Base-by-base conservation (phyloP, 2,329 filamentous ascomycete species). In the Aspergillus oerlinghausenensis region DNA sequence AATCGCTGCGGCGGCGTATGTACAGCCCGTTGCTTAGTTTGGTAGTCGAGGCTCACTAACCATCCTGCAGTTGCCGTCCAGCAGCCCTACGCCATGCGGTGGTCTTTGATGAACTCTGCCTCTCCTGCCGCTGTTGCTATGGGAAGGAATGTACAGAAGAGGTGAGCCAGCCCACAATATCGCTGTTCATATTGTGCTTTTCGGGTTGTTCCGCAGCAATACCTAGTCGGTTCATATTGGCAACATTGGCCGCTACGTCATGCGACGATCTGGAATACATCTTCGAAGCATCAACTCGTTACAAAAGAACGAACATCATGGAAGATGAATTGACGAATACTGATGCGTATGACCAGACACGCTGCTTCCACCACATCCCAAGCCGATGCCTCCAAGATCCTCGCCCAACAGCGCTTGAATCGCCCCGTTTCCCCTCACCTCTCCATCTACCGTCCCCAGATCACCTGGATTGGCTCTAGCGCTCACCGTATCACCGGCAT, bases 361-460 rank as follows among this genome's bases (percentile, higher is more conserved):
- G 64, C 67, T 47, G 65, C 70, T 38, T 66, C 72, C 38, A 64
- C 64, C 53, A 54, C 67, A 26, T 69, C 65, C 51, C 62, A 67
- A 47, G 60, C 69, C 57, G 73, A 76, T 54, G 69, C 71, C 11
- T 70, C 59, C 57, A 67, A 73, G 64, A 84, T 96, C 76, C 90
- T 97, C 71, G 87, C 84, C 68, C 80, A 85, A 70, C 92, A 97
- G 81, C 92, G 92, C 68, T 82, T 88, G 55, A 77, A 82, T 70
- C 92, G 92, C 52, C 92, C 92, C 71, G 82, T 96, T 67, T 83
- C 90, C 49, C 92, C 92, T 55, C 92, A 97, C 73, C 84, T 97
- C 61, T 74, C 78, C 70, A 92, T 95, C 83, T 97, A 97, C 86
- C 83, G 85, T 74, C 84, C 88, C 58, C 86, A 90, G 75, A 89